A percentile compares a stretch with the other conserved stretches of the same genome.
Evolutionary conservation across 1,284 basidiomycete genomes (phyloP).

Genomic region (Amylostereum chailletii): DNA sequence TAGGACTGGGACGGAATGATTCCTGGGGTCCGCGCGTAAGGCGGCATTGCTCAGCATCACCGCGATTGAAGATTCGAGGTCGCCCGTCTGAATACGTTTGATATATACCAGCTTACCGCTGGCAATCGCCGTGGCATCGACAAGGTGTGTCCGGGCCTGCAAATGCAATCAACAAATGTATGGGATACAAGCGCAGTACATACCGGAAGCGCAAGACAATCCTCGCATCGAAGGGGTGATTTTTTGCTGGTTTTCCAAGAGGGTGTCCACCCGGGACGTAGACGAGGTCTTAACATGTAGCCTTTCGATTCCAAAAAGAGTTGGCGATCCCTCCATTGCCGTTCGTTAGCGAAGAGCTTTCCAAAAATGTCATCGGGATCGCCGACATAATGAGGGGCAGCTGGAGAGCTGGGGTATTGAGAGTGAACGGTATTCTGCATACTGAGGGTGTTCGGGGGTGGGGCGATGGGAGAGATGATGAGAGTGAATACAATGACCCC

Average conservation of each 20-base stretch:
- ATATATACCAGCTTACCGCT: not conserved
- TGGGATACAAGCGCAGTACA: not conserved
- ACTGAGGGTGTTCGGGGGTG: too few species aligned
- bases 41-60: not conserved
- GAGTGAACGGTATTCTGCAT: too few species aligned
- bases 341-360: not conserved
- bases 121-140: not conserved
- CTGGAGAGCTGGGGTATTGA: too few species aligned
- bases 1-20: conserved; percentile 19
- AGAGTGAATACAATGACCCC: too few species aligned
- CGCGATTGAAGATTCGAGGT: not conserved
- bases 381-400: too few species aligned
- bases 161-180: not conserved
- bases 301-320: not conserved
- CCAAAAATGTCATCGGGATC: not conserved
- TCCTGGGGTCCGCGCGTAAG: conserved; percentile 13
- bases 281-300: not conserved
- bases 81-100: not conserved
- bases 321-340: not conserved
- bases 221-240: not conserved
- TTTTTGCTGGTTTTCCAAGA: not conserved
- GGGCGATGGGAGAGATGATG: too few species aligned
- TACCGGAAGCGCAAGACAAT: not conserved
- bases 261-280: not conserved
- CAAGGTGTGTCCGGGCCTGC: not conserved